Evolutionary conservation across 768 basidiomycete species (phyloP).

Genomic region (Boletus speciosus): DNA sequence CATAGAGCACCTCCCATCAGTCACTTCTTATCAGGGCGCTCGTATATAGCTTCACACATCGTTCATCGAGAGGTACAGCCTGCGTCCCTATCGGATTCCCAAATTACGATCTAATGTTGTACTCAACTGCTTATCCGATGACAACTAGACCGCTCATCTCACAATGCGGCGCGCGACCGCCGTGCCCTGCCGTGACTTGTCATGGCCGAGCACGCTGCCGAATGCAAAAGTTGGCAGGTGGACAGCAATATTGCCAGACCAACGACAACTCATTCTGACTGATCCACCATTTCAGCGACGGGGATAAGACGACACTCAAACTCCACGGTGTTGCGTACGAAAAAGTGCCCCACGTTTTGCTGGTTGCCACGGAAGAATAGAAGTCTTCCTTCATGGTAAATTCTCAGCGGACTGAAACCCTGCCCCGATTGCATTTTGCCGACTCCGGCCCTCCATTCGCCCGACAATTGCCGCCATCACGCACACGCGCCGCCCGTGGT

Average conservation of each 20-base stretch:
- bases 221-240: conserved; percentile 10
- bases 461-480: conserved; percentile 20
- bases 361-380: conserved; percentile 32
- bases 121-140: conserved; percentile 17
- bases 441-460: conserved; percentile 7
- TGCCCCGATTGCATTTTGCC: conserved; percentile 11
- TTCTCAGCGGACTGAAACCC: conserved; percentile 19
- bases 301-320: conserved; percentile 21
- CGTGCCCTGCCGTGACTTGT: neutral
- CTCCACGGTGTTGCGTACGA: conserved; percentile 24
- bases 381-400: conserved; percentile 28
- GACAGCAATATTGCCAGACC: neutral
- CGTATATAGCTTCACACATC: conserved; percentile 36
- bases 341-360: conserved; percentile 24
- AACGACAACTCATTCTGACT: neutral
- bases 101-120: conserved; percentile 23
- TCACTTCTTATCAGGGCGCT: conserved; percentile 46
- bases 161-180: conserved; percentile 1
- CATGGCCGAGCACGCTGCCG: conserved; percentile 18
- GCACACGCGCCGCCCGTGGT: neutral
- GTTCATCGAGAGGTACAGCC: conserved; percentile 24
- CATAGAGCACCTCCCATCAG: conserved; percentile 43
- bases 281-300: conserved; percentile 4
- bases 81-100: conserved; percentile 31
- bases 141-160: conserved; percentile 23